Percentiles rank a stretch among this genome's conserved stretches.
Conservation (phyloP, 345 rosid genomes). For the Reutealis trisperma region DNA sequence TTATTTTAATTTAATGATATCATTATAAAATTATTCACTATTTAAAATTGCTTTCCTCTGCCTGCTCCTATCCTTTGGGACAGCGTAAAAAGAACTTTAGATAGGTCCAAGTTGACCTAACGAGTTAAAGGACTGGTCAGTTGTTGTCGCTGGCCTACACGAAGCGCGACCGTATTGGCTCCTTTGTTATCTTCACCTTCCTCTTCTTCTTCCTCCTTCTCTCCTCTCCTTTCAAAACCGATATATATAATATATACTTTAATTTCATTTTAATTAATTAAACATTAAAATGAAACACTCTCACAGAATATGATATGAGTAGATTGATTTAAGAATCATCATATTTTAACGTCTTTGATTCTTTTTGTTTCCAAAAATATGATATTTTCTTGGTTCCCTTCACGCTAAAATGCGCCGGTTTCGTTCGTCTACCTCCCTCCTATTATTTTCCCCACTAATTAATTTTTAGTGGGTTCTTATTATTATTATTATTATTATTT, state of each 20-base stretch:
- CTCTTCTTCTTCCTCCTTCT: background rate
- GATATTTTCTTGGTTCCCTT: background rate
- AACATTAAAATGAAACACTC: no score
- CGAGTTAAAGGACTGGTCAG: background rate
- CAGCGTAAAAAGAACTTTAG: no score
- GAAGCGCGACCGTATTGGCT: background rate
- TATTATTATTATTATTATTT: no score
- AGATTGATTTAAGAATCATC: background rate
- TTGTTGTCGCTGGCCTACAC: background rate
- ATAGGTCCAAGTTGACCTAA: no score
- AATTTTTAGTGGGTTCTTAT: background rate
- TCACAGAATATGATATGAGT: background rate
- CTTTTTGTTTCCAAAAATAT: background rate
- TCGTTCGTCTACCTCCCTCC: conserved; percentile 4
- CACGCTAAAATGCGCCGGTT: conserved; percentile 21
- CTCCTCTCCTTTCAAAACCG: background rate
- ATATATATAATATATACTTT: background rate
- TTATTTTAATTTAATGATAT: no score
- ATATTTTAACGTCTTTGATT: background rate
- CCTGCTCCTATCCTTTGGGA: no score
- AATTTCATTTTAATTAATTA: no score
- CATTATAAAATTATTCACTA: no score
- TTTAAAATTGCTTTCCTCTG: no score
- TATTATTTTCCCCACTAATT: background rate
- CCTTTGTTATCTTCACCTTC: background rate